Evolutionary conservation across 306 rosid genomes (phyloP), one percentile per base, ranked within the genome.

Genomic region (Sphenostylis stenocarpa): DNA sequence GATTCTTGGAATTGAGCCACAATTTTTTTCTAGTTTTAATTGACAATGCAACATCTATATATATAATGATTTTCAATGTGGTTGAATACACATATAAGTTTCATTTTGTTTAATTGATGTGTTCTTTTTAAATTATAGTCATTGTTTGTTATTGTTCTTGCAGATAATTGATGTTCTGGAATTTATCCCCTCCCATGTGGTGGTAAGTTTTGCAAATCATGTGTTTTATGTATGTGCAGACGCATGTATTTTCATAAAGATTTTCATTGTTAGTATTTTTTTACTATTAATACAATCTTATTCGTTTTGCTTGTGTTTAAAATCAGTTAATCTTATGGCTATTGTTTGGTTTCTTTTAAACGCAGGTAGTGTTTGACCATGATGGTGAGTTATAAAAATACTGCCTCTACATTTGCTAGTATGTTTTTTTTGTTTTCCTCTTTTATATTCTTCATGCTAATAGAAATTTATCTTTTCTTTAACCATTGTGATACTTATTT

Each of bases 281-380:
- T 21, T 2, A 4, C 19, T 45, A 39, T 58, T 21, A 24, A 34
- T 62, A 70, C 23, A 34, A 29, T 7, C 44, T n/a, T 52, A n/a
- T 28, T 77, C 5, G 45, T 36, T 57, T 26, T 72, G 62, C 33
- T 67, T 44, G 6, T 2, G 65, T 56, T 47, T 48, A 61, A 48
- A 56, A 36, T 61, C 47, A 16, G 53, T 58, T 65, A 34, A 49
- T 67, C 28, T 67, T 60, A 61, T 84, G 17, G 43, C 57, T 58
- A 48, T 78, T 47, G 63, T 83, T 48, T 75, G 70, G 67, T 65
- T 72, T 79, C 68, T 70, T 77, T 77, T 86, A 62, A 73, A 12
- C 88, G 93, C 94, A 94, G 98, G 98, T 95, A 81, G 98, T 88
- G 76, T 95, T 95, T 82, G 98, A 95, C 87, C 98, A 95, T 87